phyloP scores from a whole-genome alignment of 2,329 filamentous ascomycete species.

The Apiospora rasikravindrae region DNA sequence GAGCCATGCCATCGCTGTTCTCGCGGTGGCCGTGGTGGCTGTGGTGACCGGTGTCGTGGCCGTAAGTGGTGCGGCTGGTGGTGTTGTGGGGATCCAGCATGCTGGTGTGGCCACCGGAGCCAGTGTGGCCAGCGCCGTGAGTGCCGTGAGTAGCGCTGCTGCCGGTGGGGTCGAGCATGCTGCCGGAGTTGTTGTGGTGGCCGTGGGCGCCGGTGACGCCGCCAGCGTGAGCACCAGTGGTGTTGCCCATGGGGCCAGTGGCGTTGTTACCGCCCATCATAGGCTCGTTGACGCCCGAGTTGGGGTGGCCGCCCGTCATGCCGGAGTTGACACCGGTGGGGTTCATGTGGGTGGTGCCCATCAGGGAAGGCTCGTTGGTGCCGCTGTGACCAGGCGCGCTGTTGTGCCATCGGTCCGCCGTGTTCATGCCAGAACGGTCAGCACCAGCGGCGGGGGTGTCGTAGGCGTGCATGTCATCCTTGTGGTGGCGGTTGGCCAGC shows the following conservation, averaged over 20 bases:
- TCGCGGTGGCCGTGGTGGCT: neutral
- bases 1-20: neutral
- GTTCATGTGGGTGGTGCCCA: neutral
- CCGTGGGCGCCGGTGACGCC: neutral
- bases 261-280: too few species aligned
- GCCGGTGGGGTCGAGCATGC: neutral
- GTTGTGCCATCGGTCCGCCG: neutral
- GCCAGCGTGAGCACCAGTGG: neutral
- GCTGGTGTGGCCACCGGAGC: constrained; percentile 2
- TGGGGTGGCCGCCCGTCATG: neutral
- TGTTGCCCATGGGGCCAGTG: neutral
- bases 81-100: constrained; percentile 25
- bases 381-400: neutral
- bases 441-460: constrained; percentile 17
- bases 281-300: too few species aligned
- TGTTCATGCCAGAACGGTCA: neutral
- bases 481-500: constrained; percentile 22
- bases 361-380: neutral
- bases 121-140: constrained; percentile 14
- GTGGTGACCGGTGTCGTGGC: constrained; percentile 11
- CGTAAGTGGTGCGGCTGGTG: neutral
- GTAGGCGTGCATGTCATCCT: constrained; percentile 20
- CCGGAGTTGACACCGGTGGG: neutral
- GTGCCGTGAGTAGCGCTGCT: neutral
- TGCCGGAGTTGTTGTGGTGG: neutral